Percentiles rank a stretch among this genome's conserved stretches.
Evolutionary conservation across 192 early-diverging fungal species (phyloP).

Genomic region (Coemansia sp.): DNA sequence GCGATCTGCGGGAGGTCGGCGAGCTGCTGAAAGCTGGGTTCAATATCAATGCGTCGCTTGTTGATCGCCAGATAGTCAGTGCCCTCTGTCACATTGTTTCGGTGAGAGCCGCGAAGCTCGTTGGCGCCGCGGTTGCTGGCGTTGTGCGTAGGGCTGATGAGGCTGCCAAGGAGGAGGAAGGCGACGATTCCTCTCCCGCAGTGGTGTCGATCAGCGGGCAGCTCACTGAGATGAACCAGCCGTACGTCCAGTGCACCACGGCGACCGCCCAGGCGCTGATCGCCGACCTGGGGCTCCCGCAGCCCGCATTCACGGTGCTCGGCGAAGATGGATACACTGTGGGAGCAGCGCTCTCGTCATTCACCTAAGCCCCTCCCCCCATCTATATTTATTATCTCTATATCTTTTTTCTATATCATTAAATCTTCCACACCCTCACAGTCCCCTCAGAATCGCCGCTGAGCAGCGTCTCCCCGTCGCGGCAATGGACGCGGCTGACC

Average conservation of each 20-base stretch:
- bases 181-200: too few relatives aligned
- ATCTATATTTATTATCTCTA: background rate
- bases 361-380: too few relatives aligned
- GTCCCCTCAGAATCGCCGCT: conserved; percentile 67
- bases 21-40: conserved; percentile 74
- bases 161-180: background rate
- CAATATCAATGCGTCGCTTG: conserved; percentile 64
- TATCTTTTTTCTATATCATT: conserved; percentile 15
- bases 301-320: conserved; percentile 35
- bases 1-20: conserved; percentile 65
- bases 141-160: conserved; percentile 17
- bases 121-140: conserved; percentile 68
- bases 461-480: conserved; percentile 37
- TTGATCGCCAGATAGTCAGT: conserved; percentile 83
- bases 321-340: conserved; percentile 48
- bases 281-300: background rate
- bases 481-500: conserved; percentile 12
- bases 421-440: conserved; percentile 69
- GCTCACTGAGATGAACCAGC: conserved; percentile 56
- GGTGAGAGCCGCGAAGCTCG: conserved; percentile 81
- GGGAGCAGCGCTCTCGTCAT: conserved; percentile 34
- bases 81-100: conserved; percentile 81
- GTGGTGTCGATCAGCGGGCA: conserved; percentile 46
- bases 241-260: conserved; percentile 39
- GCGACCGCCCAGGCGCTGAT: conserved; percentile 19